A percentile compares a stretch with the other conserved stretches of the same genome.
phyloP scores from a whole-genome alignment of 768 basidiomycete genomes.

The Mycena alexandri region DNA sequence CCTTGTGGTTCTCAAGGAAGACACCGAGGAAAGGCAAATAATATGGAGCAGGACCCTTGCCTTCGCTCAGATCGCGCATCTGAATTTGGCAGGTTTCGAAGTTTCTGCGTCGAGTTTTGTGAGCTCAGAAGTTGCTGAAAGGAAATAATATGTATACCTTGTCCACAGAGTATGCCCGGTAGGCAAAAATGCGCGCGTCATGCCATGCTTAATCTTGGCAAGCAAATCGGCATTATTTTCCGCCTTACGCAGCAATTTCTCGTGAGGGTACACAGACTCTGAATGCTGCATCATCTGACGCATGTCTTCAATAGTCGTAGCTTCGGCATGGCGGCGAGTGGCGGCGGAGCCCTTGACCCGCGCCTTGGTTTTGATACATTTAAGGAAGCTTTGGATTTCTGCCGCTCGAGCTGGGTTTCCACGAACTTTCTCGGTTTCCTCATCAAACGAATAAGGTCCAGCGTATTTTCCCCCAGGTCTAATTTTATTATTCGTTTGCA shows the following conservation, averaged over 20 bases:
- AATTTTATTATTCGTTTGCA: not conserved
- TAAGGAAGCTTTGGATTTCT: slow-evolving; percentile 41
- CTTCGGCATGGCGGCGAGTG: slow-evolving; percentile 47
- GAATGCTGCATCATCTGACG: slow-evolving; percentile 46
- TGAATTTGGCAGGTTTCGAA: slow-evolving; percentile 47
- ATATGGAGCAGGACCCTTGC: slow-evolving; percentile 37
- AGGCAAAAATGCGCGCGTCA: slow-evolving; percentile 45
- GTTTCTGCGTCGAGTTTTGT: slow-evolving; percentile 37
- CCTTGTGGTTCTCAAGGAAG: slow-evolving; percentile 44
- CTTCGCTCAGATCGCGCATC: slow-evolving; percentile 38
- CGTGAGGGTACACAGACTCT: slow-evolving; percentile 34
- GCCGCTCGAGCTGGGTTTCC: slow-evolving; percentile 47
- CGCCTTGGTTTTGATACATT: slow-evolving; percentile 41
- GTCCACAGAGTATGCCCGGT: not conserved
- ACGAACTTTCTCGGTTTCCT: slow-evolving; percentile 39
- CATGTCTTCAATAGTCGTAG: slow-evolving; percentile 49
- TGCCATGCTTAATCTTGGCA: slow-evolving; percentile 41
- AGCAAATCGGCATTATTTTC: slow-evolving; percentile 19
- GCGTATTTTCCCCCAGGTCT: slow-evolving; percentile 38
- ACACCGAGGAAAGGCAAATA: slow-evolving; percentile 39
- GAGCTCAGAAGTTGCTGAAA: not conserved
- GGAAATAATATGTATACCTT: not conserved
- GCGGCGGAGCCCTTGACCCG: slow-evolving; percentile 39
- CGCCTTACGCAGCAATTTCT: slow-evolving; percentile 12
- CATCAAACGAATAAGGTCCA: slow-evolving; percentile 44